phyloP scores from a whole-genome alignment of 495 filamentous ascomycete genomes.

The Neurospora sp. region DNA sequence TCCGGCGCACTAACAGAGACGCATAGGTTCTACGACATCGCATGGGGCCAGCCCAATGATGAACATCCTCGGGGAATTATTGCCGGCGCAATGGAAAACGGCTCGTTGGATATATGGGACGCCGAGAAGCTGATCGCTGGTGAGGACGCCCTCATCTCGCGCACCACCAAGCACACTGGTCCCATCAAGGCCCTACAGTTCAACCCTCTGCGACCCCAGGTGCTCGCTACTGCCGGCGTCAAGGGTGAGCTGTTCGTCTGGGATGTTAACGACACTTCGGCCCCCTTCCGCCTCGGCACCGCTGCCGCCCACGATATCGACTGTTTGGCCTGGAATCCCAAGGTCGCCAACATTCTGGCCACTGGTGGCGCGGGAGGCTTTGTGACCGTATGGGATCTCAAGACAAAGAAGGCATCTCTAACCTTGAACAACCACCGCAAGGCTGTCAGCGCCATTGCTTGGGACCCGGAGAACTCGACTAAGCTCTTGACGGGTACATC shows the following conservation, averaged over 20 bases:
- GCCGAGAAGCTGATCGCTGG: slow-evolving; percentile 72
- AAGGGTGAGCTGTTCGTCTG: slow-evolving; percentile 97
- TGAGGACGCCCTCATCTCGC: slow-evolving; percentile 66
- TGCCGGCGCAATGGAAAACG: slow-evolving; percentile 92
- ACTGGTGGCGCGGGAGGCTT: slow-evolving; percentile 92
- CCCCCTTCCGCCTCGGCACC: slow-evolving; percentile 80
- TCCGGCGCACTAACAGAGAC: slow-evolving; percentile 2
- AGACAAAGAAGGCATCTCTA: slow-evolving; percentile 90
- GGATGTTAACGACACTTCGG: slow-evolving; percentile 80
- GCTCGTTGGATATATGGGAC: slow-evolving; percentile 92
- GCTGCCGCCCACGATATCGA: slow-evolving; percentile 87
- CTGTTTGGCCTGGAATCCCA: slow-evolving; percentile 96
- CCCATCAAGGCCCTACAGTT: slow-evolving; percentile 95
- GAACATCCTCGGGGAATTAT: slow-evolving; percentile 75
- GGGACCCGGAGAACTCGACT: slow-evolving; percentile 91
- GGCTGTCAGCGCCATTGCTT: slow-evolving; percentile 88
- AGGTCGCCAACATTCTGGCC: slow-evolving; percentile 90
- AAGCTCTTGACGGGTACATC: slow-evolving; percentile 90
- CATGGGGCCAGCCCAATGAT: slow-evolving; percentile 75
- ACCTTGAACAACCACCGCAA: slow-evolving; percentile 94
- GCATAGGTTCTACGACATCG: slow-evolving; percentile 87
- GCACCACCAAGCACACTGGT: slow-evolving; percentile 85
- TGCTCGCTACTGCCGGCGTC: slow-evolving; percentile 84
- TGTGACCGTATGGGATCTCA: slow-evolving; percentile 97
- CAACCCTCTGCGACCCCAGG: slow-evolving; percentile 86